These are phyloP conservation scores for Dictyostelium brefeldianum DNA, from an alignment of 78 protist genomes.

Conservation along the genomic window DNA sequence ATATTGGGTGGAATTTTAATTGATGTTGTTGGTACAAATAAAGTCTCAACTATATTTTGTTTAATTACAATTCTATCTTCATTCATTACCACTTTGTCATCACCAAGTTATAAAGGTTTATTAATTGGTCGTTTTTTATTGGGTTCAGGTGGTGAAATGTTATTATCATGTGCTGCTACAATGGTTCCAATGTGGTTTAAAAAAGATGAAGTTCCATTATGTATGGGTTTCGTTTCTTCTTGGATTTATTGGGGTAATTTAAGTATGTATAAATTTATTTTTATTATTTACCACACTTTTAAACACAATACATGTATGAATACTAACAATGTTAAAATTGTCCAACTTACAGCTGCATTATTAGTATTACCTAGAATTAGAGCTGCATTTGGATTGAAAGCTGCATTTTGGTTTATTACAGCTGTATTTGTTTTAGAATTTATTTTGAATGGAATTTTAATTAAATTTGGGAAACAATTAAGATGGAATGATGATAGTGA, in stretches of 20 bases:
- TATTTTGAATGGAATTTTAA: slow-evolving; percentile 31
- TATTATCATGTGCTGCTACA: slow-evolving; percentile 68
- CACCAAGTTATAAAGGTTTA: slow-evolving; percentile 25
- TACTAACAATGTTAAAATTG: too few species aligned
- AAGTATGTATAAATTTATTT: slow-evolving; percentile 27
- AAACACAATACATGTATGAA: too few species aligned
- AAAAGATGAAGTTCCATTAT: slow-evolving; percentile 46
- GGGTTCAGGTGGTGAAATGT: slow-evolving; percentile 70
- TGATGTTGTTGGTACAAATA: slow-evolving; percentile 54
- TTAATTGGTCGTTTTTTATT: slow-evolving; percentile 47
- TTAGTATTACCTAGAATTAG: slow-evolving; percentile 29
- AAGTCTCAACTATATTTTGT: slow-evolving; percentile 44
- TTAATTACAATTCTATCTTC: slow-evolving; percentile 36
- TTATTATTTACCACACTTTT: too few species aligned
- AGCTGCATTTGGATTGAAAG: slow-evolving; percentile 1
- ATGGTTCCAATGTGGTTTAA: slow-evolving; percentile 67
- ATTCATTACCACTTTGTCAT: slow-evolving; percentile 8
- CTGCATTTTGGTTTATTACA: slow-evolving; percentile 63
- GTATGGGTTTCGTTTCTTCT: slow-evolving; percentile 42
- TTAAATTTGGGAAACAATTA: slow-evolving; percentile 33
- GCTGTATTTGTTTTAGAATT: slow-evolving; percentile 46
- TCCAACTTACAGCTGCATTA: slow-evolving; percentile 43
- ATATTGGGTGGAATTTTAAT: slow-evolving; percentile 67
- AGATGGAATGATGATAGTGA: background rate
- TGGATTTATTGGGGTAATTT: slow-evolving; percentile 78